Evolutionary conservation across 1,284 basidiomycete species (phyloP), one percentile per base, ranked within the genome.

Genomic region (Trichosporon coremiiforme): DNA sequence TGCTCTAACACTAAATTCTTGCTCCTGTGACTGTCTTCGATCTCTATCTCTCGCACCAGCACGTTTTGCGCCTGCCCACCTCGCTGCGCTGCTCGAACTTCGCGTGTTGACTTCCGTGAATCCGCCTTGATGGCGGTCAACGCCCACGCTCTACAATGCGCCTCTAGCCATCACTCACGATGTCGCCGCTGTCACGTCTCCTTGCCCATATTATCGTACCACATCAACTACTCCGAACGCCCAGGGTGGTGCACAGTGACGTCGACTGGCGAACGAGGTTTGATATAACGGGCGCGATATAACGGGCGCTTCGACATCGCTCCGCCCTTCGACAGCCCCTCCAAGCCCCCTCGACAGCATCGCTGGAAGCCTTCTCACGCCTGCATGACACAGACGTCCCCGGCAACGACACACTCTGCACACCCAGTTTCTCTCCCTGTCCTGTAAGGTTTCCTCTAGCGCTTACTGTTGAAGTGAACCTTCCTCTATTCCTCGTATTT

Each of bases 401-500:
- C 29, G n/a, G 17, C 57, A 60, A 60, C 57, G 22, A 60, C 57
- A 57, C 55, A 60, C 13, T 33, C 31, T 60, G 13, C 29, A 31
- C 57, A 31, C 57, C 31, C 31, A 31, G 31, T 33, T n/a, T 33
- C 57, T n/a, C 55, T 22, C 29, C 13, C 15, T 60, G 25, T 15
- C 29, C 29, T 60, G 29, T 33, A n/a, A 22, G 35, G 29, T 60
- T 60, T 33, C 6, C 31, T 35, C 6, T 25, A 2, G 57, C 20
- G 31, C 57, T 60, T n/a, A 60, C 57, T 17, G 55, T 60, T n/a
- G 29, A 33, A 60, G 57, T 60, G 57, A 60, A 33, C 31, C 29
- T 33, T 22, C 57, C 5, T 60, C n/a, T 60, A 31, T 25, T 38
- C 71, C 57, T 35, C 64, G 66, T n/a, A 33, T 64, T 25, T 70